Evolutionary conservation across 805 yeast species (phyloP).

Genomic region (Groenewaldozyma salmanticensis): DNA sequence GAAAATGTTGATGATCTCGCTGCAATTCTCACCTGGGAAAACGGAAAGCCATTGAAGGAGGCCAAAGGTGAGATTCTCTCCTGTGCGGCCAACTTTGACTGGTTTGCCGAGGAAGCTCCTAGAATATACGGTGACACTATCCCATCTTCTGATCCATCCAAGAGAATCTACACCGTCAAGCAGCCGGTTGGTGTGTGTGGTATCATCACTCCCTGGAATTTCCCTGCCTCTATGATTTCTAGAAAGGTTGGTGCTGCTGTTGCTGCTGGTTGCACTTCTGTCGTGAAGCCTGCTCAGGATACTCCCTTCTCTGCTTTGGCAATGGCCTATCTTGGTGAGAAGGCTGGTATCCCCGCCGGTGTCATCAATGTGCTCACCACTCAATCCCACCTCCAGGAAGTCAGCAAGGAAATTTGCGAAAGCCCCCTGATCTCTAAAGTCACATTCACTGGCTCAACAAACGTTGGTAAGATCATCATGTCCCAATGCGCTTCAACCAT

Average conservation of each 20-base stretch:
- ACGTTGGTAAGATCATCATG: constrained; percentile 62
- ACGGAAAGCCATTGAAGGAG: constrained; percentile 65
- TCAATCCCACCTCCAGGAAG: constrained; percentile 24
- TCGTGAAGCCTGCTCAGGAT: constrained; percentile 67
- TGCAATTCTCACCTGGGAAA: constrained; percentile 52
- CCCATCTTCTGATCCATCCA: constrained; percentile 39
- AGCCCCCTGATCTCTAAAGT: constrained; percentile 49
- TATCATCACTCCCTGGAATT: constrained; percentile 76
- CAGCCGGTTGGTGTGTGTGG: constrained; percentile 83
- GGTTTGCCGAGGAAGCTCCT: constrained; percentile 77
- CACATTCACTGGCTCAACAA: constrained; percentile 74
- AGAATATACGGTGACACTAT: constrained; percentile 58
- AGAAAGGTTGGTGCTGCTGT: constrained; percentile 67
- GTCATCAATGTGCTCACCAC: constrained; percentile 53
- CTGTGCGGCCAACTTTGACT: constrained; percentile 72
- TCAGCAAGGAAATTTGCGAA: constrained; percentile 52
- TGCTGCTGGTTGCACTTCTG: constrained; percentile 73
- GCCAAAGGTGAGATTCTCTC: constrained; percentile 61
- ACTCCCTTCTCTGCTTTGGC: constrained; percentile 71
- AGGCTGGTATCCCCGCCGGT: constrained; percentile 69
- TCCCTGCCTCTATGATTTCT: constrained; percentile 71
- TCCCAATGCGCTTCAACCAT: constrained; percentile 49
- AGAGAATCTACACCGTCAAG: constrained; percentile 46
- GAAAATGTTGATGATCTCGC: constrained; percentile 61
- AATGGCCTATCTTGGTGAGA: constrained; percentile 45